phyloP scores from a whole-genome alignment of 2,329 filamentous ascomycete genomes.

The Zymoseptoria passerinii region DNA sequence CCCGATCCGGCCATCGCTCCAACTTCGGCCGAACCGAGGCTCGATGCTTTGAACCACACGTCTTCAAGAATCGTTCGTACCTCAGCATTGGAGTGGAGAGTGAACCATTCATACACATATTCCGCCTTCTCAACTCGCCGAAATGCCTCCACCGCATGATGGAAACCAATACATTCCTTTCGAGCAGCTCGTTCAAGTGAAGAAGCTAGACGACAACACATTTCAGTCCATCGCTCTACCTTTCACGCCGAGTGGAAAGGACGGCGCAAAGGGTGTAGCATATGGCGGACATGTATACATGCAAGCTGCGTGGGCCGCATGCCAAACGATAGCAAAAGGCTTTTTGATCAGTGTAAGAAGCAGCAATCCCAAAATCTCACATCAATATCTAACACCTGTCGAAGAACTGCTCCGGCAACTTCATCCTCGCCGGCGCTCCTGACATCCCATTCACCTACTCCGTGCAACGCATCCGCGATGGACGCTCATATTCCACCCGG shows the following conservation, averaged over 20 bases:
- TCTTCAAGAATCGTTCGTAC: not conserved
- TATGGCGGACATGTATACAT: constrained; percentile 49
- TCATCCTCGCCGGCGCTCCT: constrained; percentile 39
- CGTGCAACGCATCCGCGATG: constrained; percentile 43
- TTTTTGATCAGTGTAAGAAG: constrained; percentile 41
- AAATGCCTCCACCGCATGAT: constrained; percentile 8
- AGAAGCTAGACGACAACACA: constrained; percentile 29
- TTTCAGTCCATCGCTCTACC: constrained; percentile 31
- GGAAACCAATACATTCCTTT: constrained; percentile 27
- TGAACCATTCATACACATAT: too few relatives aligned
- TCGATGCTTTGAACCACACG: not conserved
- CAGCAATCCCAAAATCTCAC: not conserved
- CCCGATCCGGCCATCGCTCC: not conserved
- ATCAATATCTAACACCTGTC: constrained; percentile 2
- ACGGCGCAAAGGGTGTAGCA: constrained; percentile 25
- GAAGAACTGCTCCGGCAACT: constrained; percentile 46
- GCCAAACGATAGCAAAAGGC: constrained; percentile 42
- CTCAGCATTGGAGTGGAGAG: not conserved
- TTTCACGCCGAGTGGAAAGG: constrained; percentile 29
- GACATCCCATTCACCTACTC: constrained; percentile 40
- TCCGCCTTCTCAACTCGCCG: not conserved
- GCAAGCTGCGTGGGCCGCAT: constrained; percentile 47
- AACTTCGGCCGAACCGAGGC: not conserved
- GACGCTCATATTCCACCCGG: constrained; percentile 43
- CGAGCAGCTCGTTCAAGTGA: constrained; percentile 30